Evolutionary conservation across 2,329 filamentous ascomycete species (phyloP).

Genomic region (Chaetomiaceae sp.): DNA sequence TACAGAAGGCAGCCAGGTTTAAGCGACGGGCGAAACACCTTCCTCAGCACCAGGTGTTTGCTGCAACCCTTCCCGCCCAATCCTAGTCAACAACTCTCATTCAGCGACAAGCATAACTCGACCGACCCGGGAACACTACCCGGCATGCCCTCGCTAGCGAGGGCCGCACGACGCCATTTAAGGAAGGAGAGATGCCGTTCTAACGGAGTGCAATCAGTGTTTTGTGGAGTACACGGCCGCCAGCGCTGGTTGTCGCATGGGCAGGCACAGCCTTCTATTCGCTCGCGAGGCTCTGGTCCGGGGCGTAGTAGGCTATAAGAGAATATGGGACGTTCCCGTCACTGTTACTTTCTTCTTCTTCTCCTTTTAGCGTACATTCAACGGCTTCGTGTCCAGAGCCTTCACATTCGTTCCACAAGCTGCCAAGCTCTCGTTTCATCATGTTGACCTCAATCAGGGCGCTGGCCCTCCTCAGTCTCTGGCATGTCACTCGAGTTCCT

Average conservation of each 20-base stretch:
- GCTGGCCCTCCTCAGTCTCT: constrained; percentile 13
- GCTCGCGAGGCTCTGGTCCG: too few species aligned
- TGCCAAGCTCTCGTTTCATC: not conserved
- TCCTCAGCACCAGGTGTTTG: not conserved
- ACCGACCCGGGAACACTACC: not conserved
- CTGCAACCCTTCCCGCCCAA: not conserved
- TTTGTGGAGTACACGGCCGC: not conserved
- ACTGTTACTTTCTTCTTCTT: too few species aligned
- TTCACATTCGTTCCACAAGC: constrained; percentile 5
- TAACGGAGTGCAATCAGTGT: constrained; percentile 4
- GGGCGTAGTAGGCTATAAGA: constrained; percentile 3
- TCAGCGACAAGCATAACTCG: not conserved
- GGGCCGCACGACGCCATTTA: not conserved
- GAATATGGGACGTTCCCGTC: too few species aligned
- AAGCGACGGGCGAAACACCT: not conserved
- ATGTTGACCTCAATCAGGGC: constrained; percentile 8
- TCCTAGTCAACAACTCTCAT: not conserved
- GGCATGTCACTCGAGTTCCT: constrained; percentile 1
- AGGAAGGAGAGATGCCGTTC: not conserved
- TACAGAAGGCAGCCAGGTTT: not conserved
- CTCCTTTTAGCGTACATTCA: too few species aligned
- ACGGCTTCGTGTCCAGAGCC: not conserved
- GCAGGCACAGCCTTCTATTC: too few species aligned
- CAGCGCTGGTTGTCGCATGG: not conserved
- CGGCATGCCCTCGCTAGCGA: not conserved